Conservation (phyloP, 2,329 filamentous ascomycete species). For the Trichoderma sp. region DNA sequence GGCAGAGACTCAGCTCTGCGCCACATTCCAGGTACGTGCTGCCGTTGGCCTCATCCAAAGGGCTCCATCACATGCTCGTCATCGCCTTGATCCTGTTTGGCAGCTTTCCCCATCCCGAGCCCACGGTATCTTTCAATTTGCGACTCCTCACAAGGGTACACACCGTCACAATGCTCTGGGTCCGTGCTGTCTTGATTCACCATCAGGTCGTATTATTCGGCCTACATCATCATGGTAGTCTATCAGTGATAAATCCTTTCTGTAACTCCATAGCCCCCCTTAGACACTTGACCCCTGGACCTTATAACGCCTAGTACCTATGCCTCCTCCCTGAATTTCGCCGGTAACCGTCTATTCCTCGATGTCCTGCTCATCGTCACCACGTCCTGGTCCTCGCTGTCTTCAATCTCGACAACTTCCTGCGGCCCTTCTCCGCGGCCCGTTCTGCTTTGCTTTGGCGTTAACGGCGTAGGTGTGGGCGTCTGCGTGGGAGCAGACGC, state of each 20-base stretch:
- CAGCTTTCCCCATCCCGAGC: too few species aligned
- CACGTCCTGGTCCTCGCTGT: slow-evolving; percentile 41
- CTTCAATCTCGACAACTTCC: slow-evolving; percentile 35
- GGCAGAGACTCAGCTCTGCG: slow-evolving; percentile 4
- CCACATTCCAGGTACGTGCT: not conserved
- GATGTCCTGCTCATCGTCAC: slow-evolving; percentile 35
- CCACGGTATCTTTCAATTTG: too few species aligned
- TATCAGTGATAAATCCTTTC: not conserved
- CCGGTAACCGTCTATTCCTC: slow-evolving; percentile 41
- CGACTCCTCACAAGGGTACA: too few species aligned
- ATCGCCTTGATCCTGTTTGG: too few species aligned
- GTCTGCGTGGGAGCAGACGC: not conserved
- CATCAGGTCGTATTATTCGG: not conserved
- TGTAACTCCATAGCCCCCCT: not conserved
- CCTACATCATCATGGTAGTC: not conserved
- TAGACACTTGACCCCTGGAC: not conserved
- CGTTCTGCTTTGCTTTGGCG: slow-evolving; percentile 5
- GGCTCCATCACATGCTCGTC: slow-evolving; percentile 5
- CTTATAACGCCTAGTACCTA: slow-evolving; percentile 26
- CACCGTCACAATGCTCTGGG: not conserved
- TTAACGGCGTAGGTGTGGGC: slow-evolving; percentile 7
- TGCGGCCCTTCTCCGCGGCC: slow-evolving; percentile 9
- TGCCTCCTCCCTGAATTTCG: slow-evolving; percentile 43
- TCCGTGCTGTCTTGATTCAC: not conserved
- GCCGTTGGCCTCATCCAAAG: too few species aligned